Evolutionary conservation across 345 rosid genomes (phyloP).

Genomic region (Carallia brachiata): DNA sequence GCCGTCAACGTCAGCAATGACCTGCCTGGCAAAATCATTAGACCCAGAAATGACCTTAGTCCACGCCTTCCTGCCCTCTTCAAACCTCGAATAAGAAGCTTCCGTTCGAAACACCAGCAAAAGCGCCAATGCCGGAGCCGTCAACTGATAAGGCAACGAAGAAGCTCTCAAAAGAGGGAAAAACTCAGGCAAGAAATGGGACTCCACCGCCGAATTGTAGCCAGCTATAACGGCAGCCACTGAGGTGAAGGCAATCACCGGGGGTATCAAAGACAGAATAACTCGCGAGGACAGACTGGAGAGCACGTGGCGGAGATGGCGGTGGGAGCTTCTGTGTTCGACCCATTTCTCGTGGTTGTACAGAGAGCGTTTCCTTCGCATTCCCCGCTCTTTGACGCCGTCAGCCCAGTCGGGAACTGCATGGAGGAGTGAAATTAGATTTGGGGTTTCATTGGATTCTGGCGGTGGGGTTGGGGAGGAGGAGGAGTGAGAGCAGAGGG

Average conservation of each 20-base stretch:
- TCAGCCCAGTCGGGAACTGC: conserved; percentile 92
- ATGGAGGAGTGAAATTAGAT: conserved; percentile 55
- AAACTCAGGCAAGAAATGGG: conserved; percentile 53
- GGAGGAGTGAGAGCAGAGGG: conserved; percentile 21
- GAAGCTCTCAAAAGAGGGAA: conserved; percentile 76
- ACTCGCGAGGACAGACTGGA: conserved; percentile 78
- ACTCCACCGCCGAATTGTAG: conserved; percentile 69
- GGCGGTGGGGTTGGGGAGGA: conserved; percentile 17
- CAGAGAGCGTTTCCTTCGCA: conserved; percentile 64
- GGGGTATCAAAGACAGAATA: conserved; percentile 79
- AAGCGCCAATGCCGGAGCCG: conserved; percentile 89
- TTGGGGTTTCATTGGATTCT: conserved; percentile 12
- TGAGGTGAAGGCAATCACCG: conserved; percentile 69
- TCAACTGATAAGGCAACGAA: conserved; percentile 79
- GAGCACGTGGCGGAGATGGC: conserved; percentile 76
- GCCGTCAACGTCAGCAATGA: conserved; percentile 44
- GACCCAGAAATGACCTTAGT: conserved; percentile 64
- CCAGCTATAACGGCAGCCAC: conserved; percentile 57
- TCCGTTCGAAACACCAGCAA: conserved; percentile 88
- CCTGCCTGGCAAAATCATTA: conserved; percentile 68
- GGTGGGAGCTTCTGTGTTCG: conserved; percentile 80
- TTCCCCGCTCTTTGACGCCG: conserved; percentile 68
- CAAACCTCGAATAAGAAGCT: conserved; percentile 91
- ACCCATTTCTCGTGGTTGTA: conserved; percentile 83
- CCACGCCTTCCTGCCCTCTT: conserved; percentile 83